Evolutionary conservation across 73 alveolate species (phyloP), one percentile per base, ranked within the genome.

Genomic region (Blepharisma japonicum): DNA sequence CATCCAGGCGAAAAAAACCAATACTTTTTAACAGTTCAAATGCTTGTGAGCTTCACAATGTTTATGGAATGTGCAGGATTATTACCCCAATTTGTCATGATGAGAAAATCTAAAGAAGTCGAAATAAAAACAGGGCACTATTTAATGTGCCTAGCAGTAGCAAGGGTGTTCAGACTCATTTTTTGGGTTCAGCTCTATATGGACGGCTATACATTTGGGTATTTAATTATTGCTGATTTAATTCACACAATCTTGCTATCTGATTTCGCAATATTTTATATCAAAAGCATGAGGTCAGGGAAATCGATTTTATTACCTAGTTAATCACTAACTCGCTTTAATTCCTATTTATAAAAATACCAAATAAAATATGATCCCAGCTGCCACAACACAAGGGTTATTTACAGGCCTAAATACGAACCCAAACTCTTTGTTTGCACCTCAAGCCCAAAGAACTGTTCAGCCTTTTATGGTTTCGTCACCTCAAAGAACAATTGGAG

Each of bases 11-110:
- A 38, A 27, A 86, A 82, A 55, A 74, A 77, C 23, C 72, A 68
- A 6, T 77, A 55, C 55, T 83, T 32, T 71, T 79, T 87, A 21
- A 48, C 90, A 27, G 68, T 55, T n/a, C 84, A 87, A 71, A 79
- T 83, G 86, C 77, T 87, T 6, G 91, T 87, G 7, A 77, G 90
- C 38, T 87, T 87, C 81, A 77, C 94, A 6, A 87, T 83, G 47
- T 87, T 68, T 78, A 11, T 83, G 42, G 94, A 87, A 54, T 85
- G 89, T 3, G 68, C 68, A 46, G 94, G 88, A 20, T 71, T 87
- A 7, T 6, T 87, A 1, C 94, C 94, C 11, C 85, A 87, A 79
- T 77, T 87, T 5, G 56, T 68, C 27, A 20, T 78, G 6, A 55
- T 87, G 83, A 51, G 88, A n/a, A 42, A 78, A 51, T 38, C 56